Conservation (phyloP, 768 basidiomycete genomes). For the Termitomyces sp. region DNA sequence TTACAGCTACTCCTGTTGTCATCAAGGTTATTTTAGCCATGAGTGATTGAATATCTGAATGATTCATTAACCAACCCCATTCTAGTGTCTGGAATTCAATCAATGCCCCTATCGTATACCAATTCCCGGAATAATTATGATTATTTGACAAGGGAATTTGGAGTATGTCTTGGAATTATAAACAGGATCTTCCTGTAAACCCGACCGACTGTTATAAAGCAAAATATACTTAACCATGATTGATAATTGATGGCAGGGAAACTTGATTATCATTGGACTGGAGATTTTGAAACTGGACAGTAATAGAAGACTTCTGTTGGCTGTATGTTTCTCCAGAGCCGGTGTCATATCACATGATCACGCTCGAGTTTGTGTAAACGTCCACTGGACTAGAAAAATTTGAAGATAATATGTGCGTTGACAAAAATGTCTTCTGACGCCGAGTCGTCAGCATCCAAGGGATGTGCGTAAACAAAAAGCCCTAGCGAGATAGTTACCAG, state of each 20-base stretch:
- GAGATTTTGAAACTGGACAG: neutral
- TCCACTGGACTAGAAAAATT: neutral
- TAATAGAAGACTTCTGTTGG: neutral
- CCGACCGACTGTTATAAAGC: no score
- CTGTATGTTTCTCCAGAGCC: neutral
- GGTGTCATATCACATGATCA: neutral
- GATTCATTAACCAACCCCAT: no score
- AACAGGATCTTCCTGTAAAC: neutral
- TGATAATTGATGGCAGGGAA: neutral
- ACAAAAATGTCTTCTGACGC: neutral
- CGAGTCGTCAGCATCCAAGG: neutral
- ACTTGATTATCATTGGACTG: neutral
- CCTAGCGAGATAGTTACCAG: neutral
- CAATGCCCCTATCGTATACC: no score
- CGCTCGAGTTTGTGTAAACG: neutral
- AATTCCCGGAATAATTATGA: neutral
- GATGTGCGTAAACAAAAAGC: neutral
- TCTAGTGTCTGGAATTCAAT: no score
- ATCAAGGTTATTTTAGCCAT: no score
- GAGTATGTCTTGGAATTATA: no score
- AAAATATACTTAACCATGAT: neutral
- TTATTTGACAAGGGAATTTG: neutral
- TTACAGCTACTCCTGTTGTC: neutral
- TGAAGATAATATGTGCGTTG: no score
- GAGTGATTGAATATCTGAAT: no score